Percentiles rank a stretch among this genome's conserved stretches.
phyloP scores from a whole-genome alignment of 2,329 filamentous ascomycete genomes.

The Pezizomycotina sp. region DNA sequence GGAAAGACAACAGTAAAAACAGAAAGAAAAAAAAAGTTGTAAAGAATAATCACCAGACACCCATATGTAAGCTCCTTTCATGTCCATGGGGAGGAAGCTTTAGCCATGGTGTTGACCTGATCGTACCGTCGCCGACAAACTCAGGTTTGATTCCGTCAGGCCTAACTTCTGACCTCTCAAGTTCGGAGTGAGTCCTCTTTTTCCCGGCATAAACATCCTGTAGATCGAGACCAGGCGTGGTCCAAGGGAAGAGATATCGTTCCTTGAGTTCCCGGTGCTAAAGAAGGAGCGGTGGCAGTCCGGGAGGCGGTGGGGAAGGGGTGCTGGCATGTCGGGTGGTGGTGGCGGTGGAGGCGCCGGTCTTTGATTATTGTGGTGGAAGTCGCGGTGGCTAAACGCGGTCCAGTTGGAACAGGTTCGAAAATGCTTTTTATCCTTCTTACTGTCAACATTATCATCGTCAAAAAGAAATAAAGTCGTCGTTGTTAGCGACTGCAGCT shows the following conservation, averaged over 20 bases:
- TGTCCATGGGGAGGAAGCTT: conserved; percentile 36
- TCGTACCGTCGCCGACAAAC: no score
- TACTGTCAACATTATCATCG: conserved; percentile 36
- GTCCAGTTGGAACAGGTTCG: conserved; percentile 21
- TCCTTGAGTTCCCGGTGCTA: no score
- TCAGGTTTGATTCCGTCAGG: no score
- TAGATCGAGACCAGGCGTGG: no score
- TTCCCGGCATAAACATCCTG: no score
- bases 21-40: conserved; percentile 4
- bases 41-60: conserved; percentile 38
- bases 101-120: conserved; percentile 56
- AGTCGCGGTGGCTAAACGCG: conserved; percentile 2
- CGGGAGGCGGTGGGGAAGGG: conserved; percentile 22
- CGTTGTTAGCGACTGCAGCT: conserved; percentile 27
- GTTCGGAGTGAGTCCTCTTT: no score
- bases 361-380: conserved; percentile 8
- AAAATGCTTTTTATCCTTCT: conserved; percentile 20
- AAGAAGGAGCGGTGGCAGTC: conserved; percentile 30
- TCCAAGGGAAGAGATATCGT: no score
- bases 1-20: conserved; percentile 16
- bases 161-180: no score
- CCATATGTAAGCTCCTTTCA: conserved; percentile 37
- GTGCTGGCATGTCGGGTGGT: conserved; percentile 4
- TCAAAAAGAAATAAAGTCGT: conserved; percentile 84
- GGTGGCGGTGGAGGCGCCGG: conserved; percentile 24